These are phyloP conservation scores for Pleomassaria siparia DNA, from an alignment of 2,329 filamentous ascomycete genomes.

Conservation along the genomic window DNA sequence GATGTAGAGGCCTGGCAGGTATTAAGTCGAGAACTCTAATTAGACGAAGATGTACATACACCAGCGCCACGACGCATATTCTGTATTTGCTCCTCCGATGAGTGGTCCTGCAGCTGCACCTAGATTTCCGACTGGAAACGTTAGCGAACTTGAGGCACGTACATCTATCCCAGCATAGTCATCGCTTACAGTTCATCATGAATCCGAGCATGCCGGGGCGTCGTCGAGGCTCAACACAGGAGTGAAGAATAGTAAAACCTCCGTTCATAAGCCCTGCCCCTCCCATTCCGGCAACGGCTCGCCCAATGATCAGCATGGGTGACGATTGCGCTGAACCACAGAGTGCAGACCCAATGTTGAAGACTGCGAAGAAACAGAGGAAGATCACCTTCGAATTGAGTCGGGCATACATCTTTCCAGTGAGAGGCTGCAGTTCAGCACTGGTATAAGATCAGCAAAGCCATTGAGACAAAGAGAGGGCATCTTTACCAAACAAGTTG, in stretches of 20 bases:
- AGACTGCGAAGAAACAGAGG: conserved; percentile 27
- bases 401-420: conserved; percentile 18
- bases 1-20: conserved; percentile 10
- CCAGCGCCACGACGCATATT: conserved; percentile 5
- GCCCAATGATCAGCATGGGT: conserved; percentile 8
- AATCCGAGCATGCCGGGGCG: conserved; percentile 1
- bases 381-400: conserved; percentile 11
- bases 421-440: conserved; percentile 16
- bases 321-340: conserved; percentile 6
- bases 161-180: not conserved
- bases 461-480: conserved; percentile 38
- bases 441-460: not conserved
- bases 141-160: not conserved
- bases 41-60: not conserved
- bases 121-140: conserved; percentile 1
- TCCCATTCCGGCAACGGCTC: conserved; percentile 38
- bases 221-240: not conserved
- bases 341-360: conserved; percentile 48
- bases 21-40: not conserved
- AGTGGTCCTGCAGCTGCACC: conserved; percentile 6
- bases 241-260: not conserved
- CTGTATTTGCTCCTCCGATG: conserved; percentile 11
- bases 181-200: not conserved
- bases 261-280: conserved; percentile 43
- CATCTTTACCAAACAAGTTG: conserved; percentile 23